Conservation (phyloP, 495 filamentous ascomycete species). For the Lophium mytilinum region DNA sequence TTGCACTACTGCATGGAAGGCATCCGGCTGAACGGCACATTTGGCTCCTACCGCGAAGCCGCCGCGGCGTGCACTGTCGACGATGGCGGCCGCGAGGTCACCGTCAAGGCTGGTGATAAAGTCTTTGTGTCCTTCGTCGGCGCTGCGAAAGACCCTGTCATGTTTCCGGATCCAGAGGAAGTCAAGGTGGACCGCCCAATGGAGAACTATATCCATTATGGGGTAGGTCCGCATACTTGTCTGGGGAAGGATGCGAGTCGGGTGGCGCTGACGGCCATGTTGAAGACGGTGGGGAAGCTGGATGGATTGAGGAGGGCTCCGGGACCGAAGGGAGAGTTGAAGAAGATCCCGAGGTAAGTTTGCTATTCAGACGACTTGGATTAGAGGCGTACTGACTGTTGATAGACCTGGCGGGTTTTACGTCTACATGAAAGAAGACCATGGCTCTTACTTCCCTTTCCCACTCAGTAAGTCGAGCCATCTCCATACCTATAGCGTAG, state of each 20-base stretch:
- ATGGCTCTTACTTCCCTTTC: constrained; percentile 63
- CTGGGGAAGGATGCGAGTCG: constrained; percentile 55
- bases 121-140: constrained; percentile 44
- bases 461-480: constrained; percentile 49
- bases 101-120: constrained; percentile 45
- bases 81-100: constrained; percentile 45
- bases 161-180: constrained; percentile 61
- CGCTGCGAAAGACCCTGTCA: constrained; percentile 40
- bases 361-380: no score
- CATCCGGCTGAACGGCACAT: constrained; percentile 53
- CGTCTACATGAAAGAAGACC: constrained; percentile 67
- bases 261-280: constrained; percentile 40
- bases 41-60: constrained; percentile 47
- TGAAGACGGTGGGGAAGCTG: constrained; percentile 33
- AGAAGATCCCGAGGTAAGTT: constrained; percentile 50
- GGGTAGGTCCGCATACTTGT: constrained; percentile 51
- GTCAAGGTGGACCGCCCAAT: constrained; percentile 61
- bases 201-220: constrained; percentile 61
- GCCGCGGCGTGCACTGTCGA: constrained; percentile 35
- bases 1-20: constrained; percentile 48
- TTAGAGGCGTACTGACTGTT: not conserved
- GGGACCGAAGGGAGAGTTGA: constrained; percentile 62
- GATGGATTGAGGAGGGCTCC: constrained; percentile 58
- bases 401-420: constrained; percentile 46
- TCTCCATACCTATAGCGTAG: not conserved